These are phyloP conservation scores for Trichoderma brevicompactum DNA, from an alignment of 2,329 filamentous ascomycete genomes.

Conservation along the genomic window DNA sequence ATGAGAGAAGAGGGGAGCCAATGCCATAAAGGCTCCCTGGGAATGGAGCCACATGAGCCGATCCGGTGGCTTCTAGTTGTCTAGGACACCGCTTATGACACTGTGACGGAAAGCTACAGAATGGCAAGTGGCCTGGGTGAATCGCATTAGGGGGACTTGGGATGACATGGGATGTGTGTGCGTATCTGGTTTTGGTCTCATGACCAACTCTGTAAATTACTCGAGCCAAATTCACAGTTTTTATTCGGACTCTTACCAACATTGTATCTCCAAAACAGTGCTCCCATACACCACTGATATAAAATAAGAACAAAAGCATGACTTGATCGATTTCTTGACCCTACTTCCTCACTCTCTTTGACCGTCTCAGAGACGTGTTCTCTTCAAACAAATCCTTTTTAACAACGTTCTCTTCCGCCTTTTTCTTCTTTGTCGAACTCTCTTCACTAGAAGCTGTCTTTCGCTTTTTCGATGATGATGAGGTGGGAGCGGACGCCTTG, in stretches of 20 bases:
- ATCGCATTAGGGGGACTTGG: not conserved
- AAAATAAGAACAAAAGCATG: not conserved
- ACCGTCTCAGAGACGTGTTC: constrained; percentile 25
- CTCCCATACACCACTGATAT: not conserved
- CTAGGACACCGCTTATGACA: not conserved
- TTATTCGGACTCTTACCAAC: not conserved
- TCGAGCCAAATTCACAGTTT: constrained; percentile 4
- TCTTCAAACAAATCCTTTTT: not conserved
- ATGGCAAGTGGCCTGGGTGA: not conserved
- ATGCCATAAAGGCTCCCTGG: not conserved
- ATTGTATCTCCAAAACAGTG: not conserved
- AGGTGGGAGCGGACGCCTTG: not conserved
- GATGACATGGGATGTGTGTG: constrained; percentile 1
- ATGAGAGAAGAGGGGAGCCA: not conserved
- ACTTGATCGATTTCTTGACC: not conserved
- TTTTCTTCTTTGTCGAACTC: not conserved
- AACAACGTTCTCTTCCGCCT: constrained; percentile 25
- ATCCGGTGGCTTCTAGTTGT: not conserved
- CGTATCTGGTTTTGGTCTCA: constrained; percentile 6
- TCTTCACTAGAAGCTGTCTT: constrained; percentile 33
- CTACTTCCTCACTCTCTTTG: constrained; percentile 30
- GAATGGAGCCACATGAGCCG: not conserved
- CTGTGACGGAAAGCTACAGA: not conserved
- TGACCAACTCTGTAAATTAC: constrained; percentile 24
- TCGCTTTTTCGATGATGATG: constrained; percentile 32